A percentile compares a stretch with the other conserved stretches of the same genome.
Evolutionary conservation across 73 alveolate species (phyloP).

Genomic region (Paramecium biaurelia): DNA sequence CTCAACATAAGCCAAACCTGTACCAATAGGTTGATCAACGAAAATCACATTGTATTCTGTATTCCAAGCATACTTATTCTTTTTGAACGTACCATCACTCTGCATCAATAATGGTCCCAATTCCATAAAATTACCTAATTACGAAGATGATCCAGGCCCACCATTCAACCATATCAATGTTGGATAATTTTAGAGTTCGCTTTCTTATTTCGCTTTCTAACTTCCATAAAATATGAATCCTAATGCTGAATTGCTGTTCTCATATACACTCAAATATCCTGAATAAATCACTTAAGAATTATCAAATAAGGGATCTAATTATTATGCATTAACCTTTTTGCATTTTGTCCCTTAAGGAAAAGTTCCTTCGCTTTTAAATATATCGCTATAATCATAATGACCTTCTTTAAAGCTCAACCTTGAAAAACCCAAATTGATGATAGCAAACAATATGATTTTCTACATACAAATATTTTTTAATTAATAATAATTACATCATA

Average conservation of each 20-base stretch:
- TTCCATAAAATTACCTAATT: slow-evolving; percentile 58
- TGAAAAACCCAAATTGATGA: neutral
- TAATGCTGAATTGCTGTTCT: slow-evolving; percentile 2
- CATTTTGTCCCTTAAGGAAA: slow-evolving; percentile 9
- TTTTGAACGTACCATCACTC: neutral
- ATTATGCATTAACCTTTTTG: neutral
- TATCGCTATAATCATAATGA: neutral
- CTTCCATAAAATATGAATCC: slow-evolving; percentile 60
- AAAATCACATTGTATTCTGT: slow-evolving; percentile 45
- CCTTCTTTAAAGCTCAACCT: neutral
- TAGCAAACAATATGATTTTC: neutral
- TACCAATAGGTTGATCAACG: slow-evolving; percentile 58
- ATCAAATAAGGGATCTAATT: neutral
- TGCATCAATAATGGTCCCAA: slow-evolving; percentile 40
- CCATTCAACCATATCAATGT: slow-evolving; percentile 60
- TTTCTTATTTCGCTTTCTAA: slow-evolving; percentile 19
- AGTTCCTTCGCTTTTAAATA: neutral
- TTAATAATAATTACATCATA: neutral
- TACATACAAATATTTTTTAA: neutral
- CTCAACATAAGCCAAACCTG: slow-evolving; percentile 60
- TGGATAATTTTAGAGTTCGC: slow-evolving; percentile 4
- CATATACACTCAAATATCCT: neutral
- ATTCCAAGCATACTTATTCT: slow-evolving; percentile 44
- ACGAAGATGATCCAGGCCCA: slow-evolving; percentile 62
- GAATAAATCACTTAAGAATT: neutral